These are phyloP conservation scores for Psophocarpus tetragonolobus DNA, from an alignment of 306 rosid species.

Conservation along the genomic window DNA sequence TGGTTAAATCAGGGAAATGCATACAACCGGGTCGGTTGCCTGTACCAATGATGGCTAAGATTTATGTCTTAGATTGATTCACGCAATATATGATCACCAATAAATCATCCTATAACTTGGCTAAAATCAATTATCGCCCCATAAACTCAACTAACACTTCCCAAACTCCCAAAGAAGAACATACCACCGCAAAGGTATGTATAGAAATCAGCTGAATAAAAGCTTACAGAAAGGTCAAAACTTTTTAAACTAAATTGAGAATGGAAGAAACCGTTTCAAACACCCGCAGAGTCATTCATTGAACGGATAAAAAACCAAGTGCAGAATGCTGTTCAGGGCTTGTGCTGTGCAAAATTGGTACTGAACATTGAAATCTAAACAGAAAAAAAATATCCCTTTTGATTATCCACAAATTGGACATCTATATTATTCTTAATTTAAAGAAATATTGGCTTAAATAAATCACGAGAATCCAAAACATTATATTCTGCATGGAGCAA, in stretches of 20 bases:
- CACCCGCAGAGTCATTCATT: background rate
- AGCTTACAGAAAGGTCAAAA: background rate
- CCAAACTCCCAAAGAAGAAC: background rate
- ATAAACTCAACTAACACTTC: background rate
- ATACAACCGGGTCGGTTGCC: too few relatives aligned
- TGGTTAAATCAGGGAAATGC: too few relatives aligned
- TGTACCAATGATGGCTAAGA: too few relatives aligned
- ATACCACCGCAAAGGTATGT: background rate
- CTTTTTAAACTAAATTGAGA: background rate
- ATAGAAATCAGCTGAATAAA: background rate
- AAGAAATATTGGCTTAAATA: background rate
- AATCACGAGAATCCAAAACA: conserved; percentile 12
- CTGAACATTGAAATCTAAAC: background rate
- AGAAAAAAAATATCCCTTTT: background rate
- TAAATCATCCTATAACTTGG: background rate
- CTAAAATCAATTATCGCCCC: background rate
- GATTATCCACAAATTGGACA: conserved; percentile 1
- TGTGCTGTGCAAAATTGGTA: background rate
- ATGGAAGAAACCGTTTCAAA: background rate
- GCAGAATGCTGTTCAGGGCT: background rate
- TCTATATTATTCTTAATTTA: conserved; percentile 25
- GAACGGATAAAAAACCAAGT: background rate
- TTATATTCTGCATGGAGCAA: conserved; percentile 10
- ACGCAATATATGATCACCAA: background rate
- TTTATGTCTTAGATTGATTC: background rate